phyloP scores from a whole-genome alignment of 2,329 filamentous ascomycete species.

The Colletotrichum phormii region DNA sequence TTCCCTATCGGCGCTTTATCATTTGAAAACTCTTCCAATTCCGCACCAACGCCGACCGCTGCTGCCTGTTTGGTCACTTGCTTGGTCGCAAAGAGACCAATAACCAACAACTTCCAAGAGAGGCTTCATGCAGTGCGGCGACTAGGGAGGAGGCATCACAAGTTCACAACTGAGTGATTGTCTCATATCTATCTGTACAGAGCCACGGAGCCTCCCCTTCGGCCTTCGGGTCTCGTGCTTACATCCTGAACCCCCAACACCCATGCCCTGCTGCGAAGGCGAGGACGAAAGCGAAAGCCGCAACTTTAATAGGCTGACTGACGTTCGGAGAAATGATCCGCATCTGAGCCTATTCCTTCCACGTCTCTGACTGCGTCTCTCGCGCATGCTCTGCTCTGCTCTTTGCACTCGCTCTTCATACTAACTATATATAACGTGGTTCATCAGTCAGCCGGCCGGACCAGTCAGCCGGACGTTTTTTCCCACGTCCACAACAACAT shows the following conservation, averaged over 20 bases:
- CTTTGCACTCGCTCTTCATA: background rate
- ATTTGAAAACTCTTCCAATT: background rate
- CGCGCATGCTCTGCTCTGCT: background rate
- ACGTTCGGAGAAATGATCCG: background rate
- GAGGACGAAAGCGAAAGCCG: background rate
- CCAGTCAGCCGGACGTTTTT: too few relatives aligned
- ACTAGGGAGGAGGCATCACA: background rate
- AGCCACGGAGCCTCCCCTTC: background rate
- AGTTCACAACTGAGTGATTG: background rate
- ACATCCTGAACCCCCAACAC: background rate
- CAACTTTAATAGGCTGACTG: conserved; percentile 7
- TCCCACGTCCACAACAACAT: too few relatives aligned
- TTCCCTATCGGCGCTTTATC: background rate
- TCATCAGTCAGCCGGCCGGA: too few relatives aligned
- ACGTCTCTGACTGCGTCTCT: conserved; percentile 26
- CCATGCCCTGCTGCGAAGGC: background rate
- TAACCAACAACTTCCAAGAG: background rate
- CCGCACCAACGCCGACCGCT: background rate
- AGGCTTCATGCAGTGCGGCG: conserved; percentile 9
- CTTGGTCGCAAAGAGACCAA: conserved; percentile 25
- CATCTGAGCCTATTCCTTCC: background rate
- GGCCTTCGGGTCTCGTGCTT: background rate
- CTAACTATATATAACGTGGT: too few relatives aligned
- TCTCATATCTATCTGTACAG: background rate
- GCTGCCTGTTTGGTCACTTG: background rate